Evolutionary conservation across 495 filamentous ascomycete genomes (phyloP), one percentile per base, ranked within the genome.

Genomic region (Penicillium goetzii): DNA sequence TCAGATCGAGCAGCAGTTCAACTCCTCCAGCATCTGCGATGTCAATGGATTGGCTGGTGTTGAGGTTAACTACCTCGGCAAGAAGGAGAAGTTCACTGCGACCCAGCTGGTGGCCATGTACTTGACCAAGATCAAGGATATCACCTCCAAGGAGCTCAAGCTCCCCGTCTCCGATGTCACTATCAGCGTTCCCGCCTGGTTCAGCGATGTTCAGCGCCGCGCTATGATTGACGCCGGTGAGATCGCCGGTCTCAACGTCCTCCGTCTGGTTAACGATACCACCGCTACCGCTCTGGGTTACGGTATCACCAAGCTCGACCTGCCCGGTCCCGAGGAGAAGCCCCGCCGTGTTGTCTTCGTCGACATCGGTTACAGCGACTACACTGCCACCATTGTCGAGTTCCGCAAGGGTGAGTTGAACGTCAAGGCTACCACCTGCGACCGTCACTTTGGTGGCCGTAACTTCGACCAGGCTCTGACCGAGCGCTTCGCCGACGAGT

Each of bases 221-320:
- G 86, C 86, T 60, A 83, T 99, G 63, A 83, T 98, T 68, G 95
- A 99, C 76, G 96, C 96, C 51, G 86, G 92, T 70, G 95, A 98
- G 68, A 93, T 99, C 69, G 91, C 95, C 53, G 94, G 95, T 54
- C 82, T 99, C 66, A 97, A 96, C 81, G 81, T 92, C 7, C 87
- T 99, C 65, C 87, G 96, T 62, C 83, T 99, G 54, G 94, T 99
- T 84, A 98, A 99, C 82, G 96, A 98, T 79, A 98, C 93, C 58
- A 98, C 95, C 49, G 95, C 95, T 58, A 93, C 92, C 61, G 95
- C 95, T 41, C 88, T 99, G 56, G 95, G 95, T 62, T 99, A 92
- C 68, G 96, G 95, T 77, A 98, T 99, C 81, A 98, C 95, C 53
- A 97, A 98, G 83, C 80, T 90, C 53, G 95, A 98, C 76, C 88